Conservation (phyloP, 345 rosid species). For the Carallia brachiata region DNA sequence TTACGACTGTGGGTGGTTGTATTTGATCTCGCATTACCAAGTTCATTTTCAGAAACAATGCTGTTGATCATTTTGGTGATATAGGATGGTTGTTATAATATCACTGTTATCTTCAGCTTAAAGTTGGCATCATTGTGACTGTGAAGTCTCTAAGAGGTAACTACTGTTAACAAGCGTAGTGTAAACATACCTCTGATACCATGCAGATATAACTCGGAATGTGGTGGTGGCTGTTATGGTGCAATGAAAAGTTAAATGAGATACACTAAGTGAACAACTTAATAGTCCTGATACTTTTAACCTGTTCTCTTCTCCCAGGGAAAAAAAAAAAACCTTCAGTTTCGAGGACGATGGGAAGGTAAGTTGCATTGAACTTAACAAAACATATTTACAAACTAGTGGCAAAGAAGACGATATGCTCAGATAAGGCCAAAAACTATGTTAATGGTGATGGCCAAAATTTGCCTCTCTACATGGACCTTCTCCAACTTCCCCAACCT, state of each 20-base stretch:
- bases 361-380: neutral
- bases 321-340: neutral
- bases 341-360: neutral
- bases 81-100: neutral
- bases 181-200: too few relatives aligned
- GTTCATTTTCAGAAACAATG: neutral
- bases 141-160: too few relatives aligned
- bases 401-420: neutral
- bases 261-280: neutral
- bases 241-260: too few relatives aligned
- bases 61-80: constrained; percentile 5
- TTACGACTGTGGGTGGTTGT: neutral
- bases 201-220: too few relatives aligned
- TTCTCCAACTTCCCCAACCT: neutral
- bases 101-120: too few relatives aligned
- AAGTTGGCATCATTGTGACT: too few relatives aligned
- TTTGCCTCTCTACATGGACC: neutral
- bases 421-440: neutral
- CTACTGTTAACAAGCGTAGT: too few relatives aligned
- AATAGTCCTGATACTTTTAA: neutral
- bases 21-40: neutral
- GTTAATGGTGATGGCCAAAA: neutral
- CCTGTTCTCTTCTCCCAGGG: neutral
- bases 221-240: too few relatives aligned
- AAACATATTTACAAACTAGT: neutral